These are phyloP conservation scores for Russula ochroleuca DNA, from an alignment of 768 basidiomycete species.

Conservation along the genomic window DNA sequence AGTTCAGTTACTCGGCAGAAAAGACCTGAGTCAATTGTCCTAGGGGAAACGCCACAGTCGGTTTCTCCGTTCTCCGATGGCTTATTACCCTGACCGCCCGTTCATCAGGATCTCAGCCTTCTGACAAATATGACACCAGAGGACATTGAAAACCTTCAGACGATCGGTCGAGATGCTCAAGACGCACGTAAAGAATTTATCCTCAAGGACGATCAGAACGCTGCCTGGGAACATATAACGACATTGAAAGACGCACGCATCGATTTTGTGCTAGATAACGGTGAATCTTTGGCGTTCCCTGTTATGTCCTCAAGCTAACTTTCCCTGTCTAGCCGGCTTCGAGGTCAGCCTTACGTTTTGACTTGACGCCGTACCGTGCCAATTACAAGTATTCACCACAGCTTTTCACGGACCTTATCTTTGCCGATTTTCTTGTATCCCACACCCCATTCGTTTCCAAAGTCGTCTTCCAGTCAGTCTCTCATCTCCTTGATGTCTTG, in stretches of 20 bases:
- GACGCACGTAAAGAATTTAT: slow-evolving; percentile 73
- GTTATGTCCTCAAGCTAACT: neutral
- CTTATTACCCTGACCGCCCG: neutral
- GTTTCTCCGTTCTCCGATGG: slow-evolving; percentile 24
- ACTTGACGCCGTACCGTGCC: neutral
- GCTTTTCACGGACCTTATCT: slow-evolving; percentile 90
- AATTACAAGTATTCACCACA: slow-evolving; percentile 32
- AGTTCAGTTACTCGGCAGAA: neutral
- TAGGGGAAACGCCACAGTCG: slow-evolving; percentile 93
- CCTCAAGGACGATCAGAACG: slow-evolving; percentile 74
- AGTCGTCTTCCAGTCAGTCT: slow-evolving; percentile 84
- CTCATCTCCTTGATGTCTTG: neutral
- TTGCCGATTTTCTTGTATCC: slow-evolving; percentile 90
- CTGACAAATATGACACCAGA: slow-evolving; percentile 78
- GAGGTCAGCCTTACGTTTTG: slow-evolving; percentile 49
- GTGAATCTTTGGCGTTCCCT: slow-evolving; percentile 36
- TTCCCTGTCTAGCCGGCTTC: slow-evolving; percentile 66
- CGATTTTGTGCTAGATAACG: slow-evolving; percentile 91
- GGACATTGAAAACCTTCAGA: slow-evolving; percentile 80
- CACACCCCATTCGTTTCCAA: slow-evolving; percentile 77
- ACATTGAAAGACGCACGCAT: slow-evolving; percentile 49
- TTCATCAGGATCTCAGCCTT: slow-evolving; percentile 75
- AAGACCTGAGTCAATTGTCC: neutral
- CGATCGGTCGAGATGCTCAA: slow-evolving; percentile 77
- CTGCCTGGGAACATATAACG: slow-evolving; percentile 69